A percentile compares a stretch with the other conserved stretches of the same genome.
These are phyloP conservation scores for Bolboschoenoplectus hybrid DNA, from an alignment of 202 grass and related monocot species.

Conservation along the genomic window DNA sequence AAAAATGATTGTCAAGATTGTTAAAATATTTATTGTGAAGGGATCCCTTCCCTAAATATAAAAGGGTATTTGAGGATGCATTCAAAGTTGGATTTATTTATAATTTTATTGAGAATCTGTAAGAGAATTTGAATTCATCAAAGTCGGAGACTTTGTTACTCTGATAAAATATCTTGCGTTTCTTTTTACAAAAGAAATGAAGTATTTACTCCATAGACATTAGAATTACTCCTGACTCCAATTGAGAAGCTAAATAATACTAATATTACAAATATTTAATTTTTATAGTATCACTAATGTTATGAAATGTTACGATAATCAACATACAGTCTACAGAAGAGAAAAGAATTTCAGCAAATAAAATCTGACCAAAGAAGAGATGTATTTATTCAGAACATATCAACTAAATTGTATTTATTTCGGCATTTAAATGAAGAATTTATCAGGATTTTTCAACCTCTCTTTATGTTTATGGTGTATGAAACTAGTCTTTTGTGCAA, in stretches of 20 bases:
- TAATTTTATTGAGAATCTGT: not conserved
- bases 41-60: not conserved
- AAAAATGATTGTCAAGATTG: not conserved
- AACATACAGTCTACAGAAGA: not conserved
- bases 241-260: not conserved
- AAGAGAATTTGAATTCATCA: slow-evolving; percentile 10
- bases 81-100: not conserved
- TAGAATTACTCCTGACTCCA: not conserved
- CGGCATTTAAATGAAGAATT: not conserved
- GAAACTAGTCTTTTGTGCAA: not conserved
- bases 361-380: not conserved
- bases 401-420: not conserved
- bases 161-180: not conserved
- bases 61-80: not conserved
- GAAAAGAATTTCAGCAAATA: not conserved
- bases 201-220: not conserved
- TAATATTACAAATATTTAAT: not conserved
- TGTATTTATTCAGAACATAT: not conserved
- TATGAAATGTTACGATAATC: not conserved
- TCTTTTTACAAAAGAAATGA: not conserved
- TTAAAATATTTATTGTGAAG: not conserved
- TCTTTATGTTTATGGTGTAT: not conserved
- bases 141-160: slow-evolving; percentile 10
- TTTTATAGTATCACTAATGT: not conserved
- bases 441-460: not conserved